These are phyloP conservation scores for Eucalyptus marginata DNA, from an alignment of 345 rosid genomes.

Conservation along the genomic window DNA sequence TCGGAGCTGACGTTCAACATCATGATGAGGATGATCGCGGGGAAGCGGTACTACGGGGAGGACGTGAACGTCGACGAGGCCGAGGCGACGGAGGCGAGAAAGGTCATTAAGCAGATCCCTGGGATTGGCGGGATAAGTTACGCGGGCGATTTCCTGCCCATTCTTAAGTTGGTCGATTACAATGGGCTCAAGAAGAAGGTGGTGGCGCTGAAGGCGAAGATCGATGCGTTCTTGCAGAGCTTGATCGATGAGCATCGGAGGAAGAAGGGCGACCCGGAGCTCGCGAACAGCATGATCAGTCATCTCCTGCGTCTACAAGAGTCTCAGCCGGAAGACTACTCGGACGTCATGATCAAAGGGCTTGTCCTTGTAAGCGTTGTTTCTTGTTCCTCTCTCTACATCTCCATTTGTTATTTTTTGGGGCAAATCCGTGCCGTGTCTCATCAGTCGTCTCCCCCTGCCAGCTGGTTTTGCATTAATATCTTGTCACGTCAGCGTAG, in stretches of 20 bases:
- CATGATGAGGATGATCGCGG: constrained; percentile 32
- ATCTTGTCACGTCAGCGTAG: neutral
- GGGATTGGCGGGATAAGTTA: neutral
- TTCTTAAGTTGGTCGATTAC: neutral
- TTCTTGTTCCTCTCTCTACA: neutral
- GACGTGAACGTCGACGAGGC: constrained; percentile 1
- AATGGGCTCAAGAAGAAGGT: constrained; percentile 14
- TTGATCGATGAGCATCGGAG: constrained; percentile 31
- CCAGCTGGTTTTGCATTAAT: neutral
- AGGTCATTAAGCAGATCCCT: constrained; percentile 5
- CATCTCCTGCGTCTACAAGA: constrained; percentile 43
- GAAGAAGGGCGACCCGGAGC: neutral
- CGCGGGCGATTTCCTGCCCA: neutral
- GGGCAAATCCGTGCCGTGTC: neutral
- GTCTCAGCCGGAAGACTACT: constrained; percentile 14
- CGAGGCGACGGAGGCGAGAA: neutral
- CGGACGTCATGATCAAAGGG: constrained; percentile 31
- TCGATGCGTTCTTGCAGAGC: constrained; percentile 34
- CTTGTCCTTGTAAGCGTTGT: constrained; percentile 5
- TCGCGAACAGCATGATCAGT: constrained; percentile 32
- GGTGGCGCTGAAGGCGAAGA: constrained; percentile 5
- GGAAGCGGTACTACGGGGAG: constrained; percentile 48
- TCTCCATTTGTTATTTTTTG: neutral
- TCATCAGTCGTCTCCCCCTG: neutral
- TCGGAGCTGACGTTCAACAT: constrained; percentile 15